Evolutionary conservation across 2,329 filamentous ascomycete genomes (phyloP).

Genomic region (Aspergillus japonicus): DNA sequence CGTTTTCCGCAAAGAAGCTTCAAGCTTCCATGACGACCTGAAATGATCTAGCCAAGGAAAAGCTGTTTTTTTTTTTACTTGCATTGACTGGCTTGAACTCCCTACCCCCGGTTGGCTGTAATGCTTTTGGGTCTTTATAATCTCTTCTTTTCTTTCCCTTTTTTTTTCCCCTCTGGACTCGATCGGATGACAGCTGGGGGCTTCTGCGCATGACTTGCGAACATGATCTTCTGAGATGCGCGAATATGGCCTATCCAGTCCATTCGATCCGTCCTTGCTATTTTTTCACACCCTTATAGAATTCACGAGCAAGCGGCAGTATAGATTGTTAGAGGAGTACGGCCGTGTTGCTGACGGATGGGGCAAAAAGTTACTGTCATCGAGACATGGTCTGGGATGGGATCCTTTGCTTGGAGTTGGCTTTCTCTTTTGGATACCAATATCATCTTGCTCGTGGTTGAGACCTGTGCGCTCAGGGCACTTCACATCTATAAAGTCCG

Average conservation of each 20-base stretch:
- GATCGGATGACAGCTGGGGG: slow-evolving; percentile 19
- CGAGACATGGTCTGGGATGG: slow-evolving; percentile 13
- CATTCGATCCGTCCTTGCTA: not conserved
- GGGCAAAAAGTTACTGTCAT: slow-evolving; percentile 17
- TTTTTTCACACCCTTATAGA: slow-evolving; percentile 22
- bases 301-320: slow-evolving; percentile 18
- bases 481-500: not conserved
- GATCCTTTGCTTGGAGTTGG: slow-evolving; percentile 8
- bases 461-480: not conserved
- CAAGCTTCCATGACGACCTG: slow-evolving; percentile 23
- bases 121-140: slow-evolving; percentile 17
- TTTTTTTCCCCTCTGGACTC: slow-evolving; percentile 18
- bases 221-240: not conserved
- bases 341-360: slow-evolving; percentile 19
- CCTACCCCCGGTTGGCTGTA: slow-evolving; percentile 18
- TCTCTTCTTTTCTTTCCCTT: slow-evolving; percentile 10
- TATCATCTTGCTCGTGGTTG: not conserved
- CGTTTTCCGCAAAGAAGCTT: not conserved
- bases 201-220: slow-evolving; percentile 21
- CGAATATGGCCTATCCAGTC: not conserved
- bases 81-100: slow-evolving; percentile 9
- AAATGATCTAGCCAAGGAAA: slow-evolving; percentile 22
- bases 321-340: slow-evolving; percentile 25
- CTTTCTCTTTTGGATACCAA: slow-evolving; percentile 6
- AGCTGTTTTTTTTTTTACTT: slow-evolving; percentile 11